phyloP scores from a whole-genome alignment of 164 flowering plant genomes.

The Vitis cinerea region DNA sequence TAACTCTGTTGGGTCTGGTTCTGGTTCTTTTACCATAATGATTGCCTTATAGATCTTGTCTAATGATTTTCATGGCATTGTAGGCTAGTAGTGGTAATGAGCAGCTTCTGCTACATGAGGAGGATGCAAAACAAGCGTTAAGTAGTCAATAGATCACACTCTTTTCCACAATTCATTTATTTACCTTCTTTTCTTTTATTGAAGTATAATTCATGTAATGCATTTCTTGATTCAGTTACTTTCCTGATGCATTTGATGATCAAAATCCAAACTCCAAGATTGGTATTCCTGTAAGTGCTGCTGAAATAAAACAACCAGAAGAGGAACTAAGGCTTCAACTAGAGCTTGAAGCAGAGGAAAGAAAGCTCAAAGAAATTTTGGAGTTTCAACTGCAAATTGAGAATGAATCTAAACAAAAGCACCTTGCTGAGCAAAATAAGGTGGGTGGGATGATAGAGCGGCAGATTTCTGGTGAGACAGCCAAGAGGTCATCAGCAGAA shows the following conservation, averaged over 20 bases:
- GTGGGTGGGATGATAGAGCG: too few species aligned
- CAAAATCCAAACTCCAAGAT: conserved; percentile 36
- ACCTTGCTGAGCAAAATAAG: conserved; percentile 81
- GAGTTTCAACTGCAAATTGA: conserved; percentile 91
- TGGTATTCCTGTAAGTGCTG: conserved; percentile 27
- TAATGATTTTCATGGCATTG: conserved; percentile 22
- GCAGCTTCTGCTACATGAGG: conserved; percentile 33
- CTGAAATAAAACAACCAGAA: conserved; percentile 47
- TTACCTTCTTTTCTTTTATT: neutral
- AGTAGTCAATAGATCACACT: neutral
- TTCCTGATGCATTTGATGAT: conserved; percentile 40
- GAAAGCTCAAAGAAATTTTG: conserved; percentile 89
- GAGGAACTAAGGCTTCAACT: conserved; percentile 68
- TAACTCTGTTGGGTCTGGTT: conserved; percentile 13
- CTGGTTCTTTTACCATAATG: conserved; percentile 9
- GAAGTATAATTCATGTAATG: neutral
- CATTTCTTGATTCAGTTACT: conserved; percentile 41
- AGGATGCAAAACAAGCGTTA: conserved; percentile 30
- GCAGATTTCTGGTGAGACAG: too few species aligned
- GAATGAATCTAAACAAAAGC: conserved; percentile 88
- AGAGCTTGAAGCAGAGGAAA: conserved; percentile 95
- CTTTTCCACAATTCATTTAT: neutral
- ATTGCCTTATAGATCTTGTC: conserved; percentile 2
- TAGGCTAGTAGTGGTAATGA: conserved; percentile 52
- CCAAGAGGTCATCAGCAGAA: too few species aligned